Evolutionary conservation across 768 basidiomycete species (phyloP), one percentile per base, ranked within the genome.

Genomic region (Rickenella mellea): DNA sequence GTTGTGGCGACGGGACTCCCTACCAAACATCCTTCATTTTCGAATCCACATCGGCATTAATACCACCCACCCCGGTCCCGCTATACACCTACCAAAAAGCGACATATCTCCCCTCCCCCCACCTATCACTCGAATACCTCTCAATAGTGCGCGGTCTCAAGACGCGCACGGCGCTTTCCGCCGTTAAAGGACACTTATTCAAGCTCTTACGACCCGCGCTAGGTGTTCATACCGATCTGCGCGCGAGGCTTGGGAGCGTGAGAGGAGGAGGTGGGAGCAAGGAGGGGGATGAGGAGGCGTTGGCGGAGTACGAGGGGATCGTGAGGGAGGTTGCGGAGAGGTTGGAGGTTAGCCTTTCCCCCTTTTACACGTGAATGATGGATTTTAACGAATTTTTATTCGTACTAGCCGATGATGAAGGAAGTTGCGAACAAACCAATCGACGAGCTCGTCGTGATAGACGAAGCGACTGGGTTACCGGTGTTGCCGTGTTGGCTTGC

Each of bases 171-270:
- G 54, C 71, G 3, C 54, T 71, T 12, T 81, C 84, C 49, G 88
- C 85, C 0, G 74, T 97, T 50, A 94, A 94, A 55, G 83, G 88
- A 0, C 94, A 99, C 55, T 57, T 99, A 26, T 99, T 96, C 74
- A 89, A 96, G 61, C 60, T 99, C 26, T 73, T 96, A 64, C 79
- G 83, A 0, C 89, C 89, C 0, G 83, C 80, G 0, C 65, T 97
- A 25, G 63, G 53, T 17, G 57, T 66, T 39, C 78, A 88, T 50
- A 67, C 61, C 2, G 90, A 92, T 55, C 58, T 96, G 45, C 68
- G 94, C 30, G 79, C 87, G 43, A 64, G 64, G 53, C 62, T 97
- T 15, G 86, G 87, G 5, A 67, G 61, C 36, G 61, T 77, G 21
- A 53, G 48, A 24, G 60, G 35, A 51, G 54, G 44, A 51, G 36